These are phyloP conservation scores for Buxus sempervirens DNA, from an alignment of 164 flowering plant genomes.

Conservation along the genomic window DNA sequence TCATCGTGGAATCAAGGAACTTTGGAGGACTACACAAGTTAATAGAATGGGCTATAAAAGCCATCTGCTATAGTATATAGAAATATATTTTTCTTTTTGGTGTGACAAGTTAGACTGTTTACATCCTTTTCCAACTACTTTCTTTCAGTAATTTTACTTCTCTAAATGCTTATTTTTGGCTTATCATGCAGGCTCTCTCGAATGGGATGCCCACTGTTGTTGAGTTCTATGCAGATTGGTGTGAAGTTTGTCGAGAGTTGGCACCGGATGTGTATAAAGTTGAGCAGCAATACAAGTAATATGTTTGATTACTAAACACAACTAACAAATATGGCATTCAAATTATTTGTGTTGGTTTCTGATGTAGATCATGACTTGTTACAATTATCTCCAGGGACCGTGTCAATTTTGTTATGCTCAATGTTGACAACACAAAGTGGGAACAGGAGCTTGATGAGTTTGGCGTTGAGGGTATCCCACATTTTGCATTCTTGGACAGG, in stretches of 20 bases:
- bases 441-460: constrained; percentile 98
- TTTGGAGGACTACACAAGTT: too few species aligned
- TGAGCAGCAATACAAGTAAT: constrained; percentile 90
- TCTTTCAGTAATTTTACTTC: background rate
- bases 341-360: background rate
- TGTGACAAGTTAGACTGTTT: background rate
- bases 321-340: too few species aligned
- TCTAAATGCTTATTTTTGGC: constrained; percentile 2
- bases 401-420: constrained; percentile 94
- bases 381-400: constrained; percentile 47
- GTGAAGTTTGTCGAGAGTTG: constrained; percentile 93
- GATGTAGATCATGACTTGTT: background rate
- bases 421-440: constrained; percentile 99
- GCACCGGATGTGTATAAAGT: constrained; percentile 94
- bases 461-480: constrained; percentile 99
- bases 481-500: constrained; percentile 89
- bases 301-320: background rate
- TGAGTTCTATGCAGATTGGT: constrained; percentile 99
- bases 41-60: too few species aligned
- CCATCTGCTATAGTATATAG: too few species aligned
- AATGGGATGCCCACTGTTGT: constrained; percentile 96
- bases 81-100: background rate
- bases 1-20: too few species aligned
- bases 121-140: background rate
- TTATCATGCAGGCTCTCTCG: constrained; percentile 63